Conservation (phyloP, 768 basidiomycete species). For the Lactarius vividus region DNA sequence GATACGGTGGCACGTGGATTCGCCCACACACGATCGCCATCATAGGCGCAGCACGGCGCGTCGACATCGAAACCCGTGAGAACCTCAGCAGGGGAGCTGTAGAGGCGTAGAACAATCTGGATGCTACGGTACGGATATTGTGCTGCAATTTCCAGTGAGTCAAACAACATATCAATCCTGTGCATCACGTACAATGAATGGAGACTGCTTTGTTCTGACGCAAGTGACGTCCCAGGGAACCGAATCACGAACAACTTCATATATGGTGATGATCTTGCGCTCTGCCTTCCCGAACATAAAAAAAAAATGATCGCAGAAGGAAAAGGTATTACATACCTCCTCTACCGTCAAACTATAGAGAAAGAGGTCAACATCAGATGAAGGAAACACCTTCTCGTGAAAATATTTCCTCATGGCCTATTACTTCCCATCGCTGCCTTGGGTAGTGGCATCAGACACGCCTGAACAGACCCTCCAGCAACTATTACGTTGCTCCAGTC, state of each 20-base stretch:
- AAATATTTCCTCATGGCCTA: slow-evolving; percentile 57
- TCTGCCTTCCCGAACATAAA: slow-evolving; percentile 44
- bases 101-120: slow-evolving; percentile 64
- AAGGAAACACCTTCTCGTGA: slow-evolving; percentile 53
- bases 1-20: slow-evolving; percentile 58
- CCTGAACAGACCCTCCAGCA: slow-evolving; percentile 59
- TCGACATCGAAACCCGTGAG: slow-evolving; percentile 69
- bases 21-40: slow-evolving; percentile 54
- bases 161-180: too few relatives aligned
- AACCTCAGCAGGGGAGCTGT: slow-evolving; percentile 61
- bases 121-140: slow-evolving; percentile 68
- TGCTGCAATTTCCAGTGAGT: slow-evolving; percentile 35
- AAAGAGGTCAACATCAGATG: slow-evolving; percentile 63
- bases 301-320: not conserved
- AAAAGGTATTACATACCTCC: slow-evolving; percentile 37
- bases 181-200: slow-evolving; percentile 50
- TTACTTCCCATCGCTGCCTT: slow-evolving; percentile 50
- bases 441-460: slow-evolving; percentile 52
- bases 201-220: slow-evolving; percentile 65
- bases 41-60: slow-evolving; percentile 57
- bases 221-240: slow-evolving; percentile 69
- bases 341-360: slow-evolving; percentile 57
- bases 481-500: slow-evolving; percentile 66
- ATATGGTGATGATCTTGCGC: slow-evolving; percentile 55
- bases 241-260: slow-evolving; percentile 61